Base-by-base conservation (phyloP, 148 eudicot genomes). In the Vaccinium corymbosum region DNA sequence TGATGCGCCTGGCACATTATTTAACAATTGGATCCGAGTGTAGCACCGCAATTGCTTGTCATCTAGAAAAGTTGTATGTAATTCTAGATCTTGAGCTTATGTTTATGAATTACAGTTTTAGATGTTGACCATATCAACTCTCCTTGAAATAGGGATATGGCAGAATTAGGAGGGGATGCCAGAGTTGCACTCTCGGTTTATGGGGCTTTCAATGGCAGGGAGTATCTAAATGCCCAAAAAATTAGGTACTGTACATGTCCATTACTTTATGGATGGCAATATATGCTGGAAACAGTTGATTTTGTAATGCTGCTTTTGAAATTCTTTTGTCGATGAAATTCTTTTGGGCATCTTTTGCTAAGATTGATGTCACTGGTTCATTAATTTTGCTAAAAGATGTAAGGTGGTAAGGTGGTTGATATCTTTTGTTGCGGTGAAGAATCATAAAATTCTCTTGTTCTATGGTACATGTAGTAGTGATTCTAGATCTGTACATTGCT, bases 1-100 rank as follows among this genome's bases (percentile, higher is more conserved):
- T 88, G 20, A 97, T 97, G 99, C 93, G 96, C 38, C 83, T 97
- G 85, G 98, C 98, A 72, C 99, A 97, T 89, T 95, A 97, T 86
- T 17, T 90, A 77, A 97, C 99, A 32, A 94, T 97, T 57, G 97
- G 94, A 74, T 93, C 99, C 13, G 99, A 95, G 88, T 97, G 99
- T 79, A 93, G 85, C 50, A 85, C 88, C 89, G 88, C 98, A 79
- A 92, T 97, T 70, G 93, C 91, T 80, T 75, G 81, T 85, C 77
- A 89, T 86, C 86, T 90, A 50, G 88, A 94, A 66, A 97, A 95
- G 56, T 64, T 89, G 98, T 94, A 89, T 15, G 97, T 90, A 48
- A 66, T 74, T 80, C 59, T 12, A 15, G 11, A 20, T 2, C 8
- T 76, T 76, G 29, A 16, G 29, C 64, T 1, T n/a, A 16, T 27